Evolutionary conservation across 306 rosid genomes (phyloP), one percentile per base, ranked within the genome.

Genomic region (Psophocarpus tetragonolobus): DNA sequence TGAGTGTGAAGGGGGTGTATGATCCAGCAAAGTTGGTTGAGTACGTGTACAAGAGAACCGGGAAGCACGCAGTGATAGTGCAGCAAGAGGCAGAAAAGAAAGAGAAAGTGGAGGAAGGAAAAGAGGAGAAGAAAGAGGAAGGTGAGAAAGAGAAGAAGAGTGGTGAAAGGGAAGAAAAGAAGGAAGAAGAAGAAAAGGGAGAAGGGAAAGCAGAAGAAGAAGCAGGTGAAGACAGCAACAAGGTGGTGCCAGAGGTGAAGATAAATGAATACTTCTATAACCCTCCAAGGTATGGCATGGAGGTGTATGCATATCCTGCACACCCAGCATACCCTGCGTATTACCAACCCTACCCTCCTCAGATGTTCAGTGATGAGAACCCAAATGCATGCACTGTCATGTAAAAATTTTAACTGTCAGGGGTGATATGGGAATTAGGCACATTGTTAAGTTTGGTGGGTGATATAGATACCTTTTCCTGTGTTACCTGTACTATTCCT

Each of bases 301-400:
- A 92, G 35, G 24, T 85, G 77, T 74, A 90, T 83, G 82, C 80
- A n/a, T 33, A 57, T 14, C 70, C 60, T 12, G 47, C 38, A 20
- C 68, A 11, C 35, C 64, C 69, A 17, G 32, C 32, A 23, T 45
- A 7, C 10, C 41, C 60, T 13, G 33, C 53, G 3, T 9, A 54
- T 18, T 30, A 57, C 73, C 80, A 66, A 6, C 0, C 70, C 1
- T 68, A 79, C 41, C 85, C 93, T 3, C 96, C 96, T 0, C 96
- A 94, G 88, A 78, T 92, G n/a, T 87, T 92, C 89, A 93, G 95
- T 23, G 98, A 93, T 44, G 97, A 89, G 79, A 87, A 91, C 57
- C 98, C 98, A 9, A 91, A 94, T 75, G 96, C 97, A 0, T 94
- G 98, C 41, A 44, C 72, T 4, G 26, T 89, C 60, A 84, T 89